These are phyloP conservation scores for Aspergillus sp. DNA, from an alignment of 2,329 filamentous ascomycete genomes.

Conservation along the genomic window DNA sequence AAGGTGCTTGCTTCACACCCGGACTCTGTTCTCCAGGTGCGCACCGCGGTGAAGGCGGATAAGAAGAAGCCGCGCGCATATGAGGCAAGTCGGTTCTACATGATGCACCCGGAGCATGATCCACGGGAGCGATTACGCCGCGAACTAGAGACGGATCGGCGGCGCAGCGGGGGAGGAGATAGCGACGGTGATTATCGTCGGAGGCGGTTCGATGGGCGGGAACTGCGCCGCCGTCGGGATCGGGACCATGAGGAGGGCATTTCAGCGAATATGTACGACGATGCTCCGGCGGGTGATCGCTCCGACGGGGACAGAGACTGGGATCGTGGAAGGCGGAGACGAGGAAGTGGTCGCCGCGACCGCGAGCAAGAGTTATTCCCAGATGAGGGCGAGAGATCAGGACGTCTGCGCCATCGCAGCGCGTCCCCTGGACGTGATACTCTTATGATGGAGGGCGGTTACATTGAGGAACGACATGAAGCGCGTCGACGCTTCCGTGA, in stretches of 20 bases:
- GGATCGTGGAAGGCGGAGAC: constrained; percentile 24
- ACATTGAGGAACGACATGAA: constrained; percentile 36
- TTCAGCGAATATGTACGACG: constrained; percentile 80
- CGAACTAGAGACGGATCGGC: constrained; percentile 47
- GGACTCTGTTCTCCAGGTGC: constrained; percentile 67
- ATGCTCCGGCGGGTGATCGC: constrained; percentile 49
- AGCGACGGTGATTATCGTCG: constrained; percentile 45
- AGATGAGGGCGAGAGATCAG: constrained; percentile 33
- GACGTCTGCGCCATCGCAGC: constrained; percentile 58
- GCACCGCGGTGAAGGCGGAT: constrained; percentile 73
- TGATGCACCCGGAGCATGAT: constrained; percentile 86
- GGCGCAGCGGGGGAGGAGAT: constrained; percentile 37
- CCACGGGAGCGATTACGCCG: constrained; percentile 69
- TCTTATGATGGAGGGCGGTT: constrained; percentile 43
- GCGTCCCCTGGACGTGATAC: constrained; percentile 59
- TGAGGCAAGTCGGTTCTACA: constrained; percentile 83
- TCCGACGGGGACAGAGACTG: constrained; percentile 28
- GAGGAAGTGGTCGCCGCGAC: constrained; percentile 20
- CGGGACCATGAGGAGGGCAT: constrained; percentile 60
- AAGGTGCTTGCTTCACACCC: constrained; percentile 69
- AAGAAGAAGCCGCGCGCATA: constrained; percentile 78
- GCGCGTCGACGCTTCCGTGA: constrained; percentile 43
- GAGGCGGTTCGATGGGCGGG: constrained; percentile 63
- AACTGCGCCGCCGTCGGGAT: constrained; percentile 43
- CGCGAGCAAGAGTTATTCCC: constrained; percentile 39